phyloP scores from a whole-genome alignment of 495 filamentous ascomycete genomes.

The Aspergillus asperescens region DNA sequence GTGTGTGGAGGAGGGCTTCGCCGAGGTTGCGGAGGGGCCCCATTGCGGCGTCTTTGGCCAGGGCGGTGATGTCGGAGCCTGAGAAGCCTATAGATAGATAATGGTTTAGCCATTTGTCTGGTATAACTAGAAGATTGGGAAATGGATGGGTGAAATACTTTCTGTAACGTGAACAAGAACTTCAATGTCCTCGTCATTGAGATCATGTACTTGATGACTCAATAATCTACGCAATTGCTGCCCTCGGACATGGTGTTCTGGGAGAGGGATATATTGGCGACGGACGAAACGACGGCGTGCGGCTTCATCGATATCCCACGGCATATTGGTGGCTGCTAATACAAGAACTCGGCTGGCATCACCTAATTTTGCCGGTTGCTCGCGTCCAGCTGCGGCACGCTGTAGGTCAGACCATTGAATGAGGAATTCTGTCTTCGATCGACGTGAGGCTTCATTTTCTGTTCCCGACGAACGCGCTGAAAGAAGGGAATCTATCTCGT shows the following conservation, averaged over 20 bases:
- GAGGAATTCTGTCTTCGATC: slow-evolving; percentile 96
- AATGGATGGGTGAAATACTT: slow-evolving; percentile 47
- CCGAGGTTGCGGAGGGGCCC: slow-evolving; percentile 88
- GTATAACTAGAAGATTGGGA: neutral
- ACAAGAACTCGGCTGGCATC: slow-evolving; percentile 89
- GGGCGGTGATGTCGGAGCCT: slow-evolving; percentile 92
- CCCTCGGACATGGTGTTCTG: slow-evolving; percentile 73
- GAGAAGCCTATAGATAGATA: slow-evolving; percentile 67
- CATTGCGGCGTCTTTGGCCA: slow-evolving; percentile 99
- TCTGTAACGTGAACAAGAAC: slow-evolving; percentile 78
- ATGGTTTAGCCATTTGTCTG: neutral
- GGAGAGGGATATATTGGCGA: slow-evolving; percentile 92
- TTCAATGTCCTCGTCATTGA: slow-evolving; percentile 69
- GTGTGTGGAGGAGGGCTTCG: slow-evolving; percentile 82
- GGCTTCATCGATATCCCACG: slow-evolving; percentile 97
- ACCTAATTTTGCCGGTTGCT: slow-evolving; percentile 63
- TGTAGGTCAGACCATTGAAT: slow-evolving; percentile 97
- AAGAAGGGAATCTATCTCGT: slow-evolving; percentile 95
- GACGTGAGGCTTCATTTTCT: slow-evolving; percentile 87
- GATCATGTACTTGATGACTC: slow-evolving; percentile 77
- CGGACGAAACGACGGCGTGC: slow-evolving; percentile 87
- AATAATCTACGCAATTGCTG: slow-evolving; percentile 73
- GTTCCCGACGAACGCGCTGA: slow-evolving; percentile 75
- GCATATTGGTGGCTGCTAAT: slow-evolving; percentile 91
- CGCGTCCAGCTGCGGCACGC: slow-evolving; percentile 82